Base-by-base conservation (phyloP, 345 rosid species). In the Nasturtium officinale region DNA sequence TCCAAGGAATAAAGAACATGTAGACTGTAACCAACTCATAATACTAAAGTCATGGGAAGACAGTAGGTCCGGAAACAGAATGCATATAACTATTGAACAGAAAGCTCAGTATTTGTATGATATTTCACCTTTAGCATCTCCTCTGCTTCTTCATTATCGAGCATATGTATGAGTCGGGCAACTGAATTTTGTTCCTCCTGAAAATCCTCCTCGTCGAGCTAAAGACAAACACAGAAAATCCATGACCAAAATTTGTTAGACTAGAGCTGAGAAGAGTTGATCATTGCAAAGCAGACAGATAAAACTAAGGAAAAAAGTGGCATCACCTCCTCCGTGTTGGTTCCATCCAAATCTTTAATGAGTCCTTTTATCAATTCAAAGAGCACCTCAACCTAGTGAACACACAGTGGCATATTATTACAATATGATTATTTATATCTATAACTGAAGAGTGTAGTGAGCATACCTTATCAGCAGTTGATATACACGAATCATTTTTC, bases 171-270 rank as follows among this genome's bases (percentile, higher is more conserved):
- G 51, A 92, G 90, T 57, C 90, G 83, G 72, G 96, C 92, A 64
- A 92, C 91, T 66, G 96, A 86, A 79, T 90, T 90, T 72, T 90
- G 98, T 79, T 92, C 96, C 72, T 92, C 96, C 30, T 82, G 85
- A 76, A 92, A 92, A 82, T 92, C 98, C 79, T 92, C 96, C 81
- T 92, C 98, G 65, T 89, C 96, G 78, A 87, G 87, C 98, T 89
- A 79, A 48, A 58, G 26, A 7, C 43, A 77, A 45, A 42, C 65
- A 52, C 74, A 28, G 45, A 29, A 71, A 72, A 61, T 12, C 29
- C 23, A 64, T 38, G 40, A 59, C 33, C 62, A 61, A 52, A 13
- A 56, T 10, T 35, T 40, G 15, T 56, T 63, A 59, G 7, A 64
- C 15, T 33, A 51, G 23, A 73, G 58, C 67, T 56, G 30, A 65